phyloP scores from a whole-genome alignment of 306 rosid genomes.

The Casuarina equisetifolia region DNA sequence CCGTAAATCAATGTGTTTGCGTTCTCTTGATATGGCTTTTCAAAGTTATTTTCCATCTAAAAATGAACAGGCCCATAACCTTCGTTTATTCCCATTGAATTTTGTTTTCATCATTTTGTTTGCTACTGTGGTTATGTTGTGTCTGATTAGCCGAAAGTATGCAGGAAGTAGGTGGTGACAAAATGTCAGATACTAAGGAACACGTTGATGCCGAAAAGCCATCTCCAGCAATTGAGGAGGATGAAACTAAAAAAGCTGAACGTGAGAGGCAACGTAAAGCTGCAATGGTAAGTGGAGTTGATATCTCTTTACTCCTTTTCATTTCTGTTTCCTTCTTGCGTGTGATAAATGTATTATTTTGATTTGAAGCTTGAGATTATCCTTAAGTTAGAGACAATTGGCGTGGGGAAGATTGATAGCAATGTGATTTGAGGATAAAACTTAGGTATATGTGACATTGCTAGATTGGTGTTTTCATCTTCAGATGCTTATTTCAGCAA shows the following conservation, averaged over 20 bases:
- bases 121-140: slow-evolving; percentile 9
- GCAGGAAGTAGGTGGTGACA: slow-evolving; percentile 49
- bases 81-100: background rate
- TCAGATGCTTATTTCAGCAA: too few species aligned
- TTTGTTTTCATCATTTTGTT: slow-evolving; percentile 1
- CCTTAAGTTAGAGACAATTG: background rate
- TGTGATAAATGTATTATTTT: background rate
- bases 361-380: background rate
- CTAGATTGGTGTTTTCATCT: too few species aligned
- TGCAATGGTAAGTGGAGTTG: slow-evolving; percentile 46
- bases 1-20: background rate
- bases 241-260: slow-evolving; percentile 44
- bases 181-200: slow-evolving; percentile 26
- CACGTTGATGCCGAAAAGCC: slow-evolving; percentile 28
- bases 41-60: background rate
- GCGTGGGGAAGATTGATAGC: background rate
- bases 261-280: slow-evolving; percentile 42
- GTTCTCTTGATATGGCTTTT: background rate
- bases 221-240: slow-evolving; percentile 31
- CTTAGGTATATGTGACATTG: too few species aligned
- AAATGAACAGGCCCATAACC: background rate
- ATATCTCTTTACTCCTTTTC: slow-evolving; percentile 4
- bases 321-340: background rate
- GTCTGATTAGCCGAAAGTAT: slow-evolving; percentile 5
- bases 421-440: background rate